Conservation (phyloP, 345 rosid genomes). For the Salix dunnii region DNA sequence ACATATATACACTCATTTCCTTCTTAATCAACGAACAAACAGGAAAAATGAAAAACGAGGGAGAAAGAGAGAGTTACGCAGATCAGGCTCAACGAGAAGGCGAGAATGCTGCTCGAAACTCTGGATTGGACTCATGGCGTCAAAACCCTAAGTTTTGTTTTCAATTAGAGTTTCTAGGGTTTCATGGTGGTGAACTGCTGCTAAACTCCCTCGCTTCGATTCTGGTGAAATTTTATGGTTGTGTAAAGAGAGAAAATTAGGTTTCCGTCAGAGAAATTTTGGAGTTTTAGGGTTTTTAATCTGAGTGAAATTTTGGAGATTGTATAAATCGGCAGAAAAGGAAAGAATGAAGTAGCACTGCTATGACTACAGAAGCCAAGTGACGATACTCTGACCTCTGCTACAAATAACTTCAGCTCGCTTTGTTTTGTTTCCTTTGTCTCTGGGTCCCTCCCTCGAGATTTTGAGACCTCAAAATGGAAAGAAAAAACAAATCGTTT, state of each 20-base stretch:
- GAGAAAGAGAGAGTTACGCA: slow-evolving; percentile 37
- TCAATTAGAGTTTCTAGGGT: not conserved
- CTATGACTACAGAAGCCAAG: too few relatives aligned
- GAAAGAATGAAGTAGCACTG: too few relatives aligned
- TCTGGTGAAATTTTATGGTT: not conserved
- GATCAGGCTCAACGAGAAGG: slow-evolving; percentile 72
- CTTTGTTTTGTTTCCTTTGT: too few relatives aligned
- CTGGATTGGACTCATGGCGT: slow-evolving; percentile 88
- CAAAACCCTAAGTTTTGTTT: not conserved
- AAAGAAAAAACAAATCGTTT: too few relatives aligned
- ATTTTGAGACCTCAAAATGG: too few relatives aligned
- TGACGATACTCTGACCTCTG: too few relatives aligned
- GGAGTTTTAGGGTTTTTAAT: not conserved
- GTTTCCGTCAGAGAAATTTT: not conserved
- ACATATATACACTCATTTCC: not conserved
- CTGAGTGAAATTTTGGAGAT: not conserved
- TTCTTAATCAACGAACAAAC: not conserved
- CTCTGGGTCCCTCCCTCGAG: too few relatives aligned
- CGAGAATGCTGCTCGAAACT: slow-evolving; percentile 94
- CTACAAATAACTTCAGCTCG: too few relatives aligned
- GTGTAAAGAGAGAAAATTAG: not conserved
- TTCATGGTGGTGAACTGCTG: not conserved
- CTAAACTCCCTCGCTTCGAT: not conserved
- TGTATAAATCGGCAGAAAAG: not conserved
- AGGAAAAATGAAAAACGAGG: not conserved